These are phyloP conservation scores for Paraurostyla sp. DNA, from an alignment of 73 alveolate species.

Conservation along the genomic window DNA sequence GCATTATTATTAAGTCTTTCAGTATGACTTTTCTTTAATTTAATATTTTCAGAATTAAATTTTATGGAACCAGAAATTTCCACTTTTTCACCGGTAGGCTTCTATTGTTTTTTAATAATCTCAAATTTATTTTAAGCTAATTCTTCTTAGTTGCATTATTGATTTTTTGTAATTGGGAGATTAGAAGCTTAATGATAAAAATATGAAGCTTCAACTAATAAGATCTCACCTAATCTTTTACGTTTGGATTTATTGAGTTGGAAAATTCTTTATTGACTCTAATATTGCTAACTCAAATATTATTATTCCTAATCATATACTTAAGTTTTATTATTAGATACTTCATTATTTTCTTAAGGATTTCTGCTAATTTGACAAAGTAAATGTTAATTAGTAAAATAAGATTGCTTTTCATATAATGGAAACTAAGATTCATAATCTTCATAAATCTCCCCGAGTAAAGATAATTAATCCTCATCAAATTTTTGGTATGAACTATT, in stretches of 20 bases:
- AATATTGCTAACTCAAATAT: neutral
- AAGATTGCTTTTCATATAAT: too few relatives aligned
- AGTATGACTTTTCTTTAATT: neutral
- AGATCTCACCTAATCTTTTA: neutral
- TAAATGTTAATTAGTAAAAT: neutral
- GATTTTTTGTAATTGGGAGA: neutral
- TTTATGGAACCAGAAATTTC: neutral
- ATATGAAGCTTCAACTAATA: neutral
- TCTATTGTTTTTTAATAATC: neutral
- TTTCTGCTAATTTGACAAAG: neutral
- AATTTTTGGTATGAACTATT: neutral
- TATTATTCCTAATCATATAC: neutral
- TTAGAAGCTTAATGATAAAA: slow-evolving; percentile 16
- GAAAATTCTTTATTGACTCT: neutral
- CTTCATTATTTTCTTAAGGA: neutral
- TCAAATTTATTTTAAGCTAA: neutral
- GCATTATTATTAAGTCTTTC: neutral
- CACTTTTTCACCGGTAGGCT: neutral
- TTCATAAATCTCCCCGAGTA: slow-evolving; percentile 2
- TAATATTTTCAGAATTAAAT: neutral
- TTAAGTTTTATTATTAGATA: too few relatives aligned
- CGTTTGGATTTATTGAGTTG: neutral
- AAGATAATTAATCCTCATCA: neutral
- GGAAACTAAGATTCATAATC: too few relatives aligned
- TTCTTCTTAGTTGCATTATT: neutral